A percentile compares a stretch with the other conserved stretches of the same genome.
phyloP scores from a whole-genome alignment of 768 basidiomycete genomes.

The Harrya chromipes region DNA sequence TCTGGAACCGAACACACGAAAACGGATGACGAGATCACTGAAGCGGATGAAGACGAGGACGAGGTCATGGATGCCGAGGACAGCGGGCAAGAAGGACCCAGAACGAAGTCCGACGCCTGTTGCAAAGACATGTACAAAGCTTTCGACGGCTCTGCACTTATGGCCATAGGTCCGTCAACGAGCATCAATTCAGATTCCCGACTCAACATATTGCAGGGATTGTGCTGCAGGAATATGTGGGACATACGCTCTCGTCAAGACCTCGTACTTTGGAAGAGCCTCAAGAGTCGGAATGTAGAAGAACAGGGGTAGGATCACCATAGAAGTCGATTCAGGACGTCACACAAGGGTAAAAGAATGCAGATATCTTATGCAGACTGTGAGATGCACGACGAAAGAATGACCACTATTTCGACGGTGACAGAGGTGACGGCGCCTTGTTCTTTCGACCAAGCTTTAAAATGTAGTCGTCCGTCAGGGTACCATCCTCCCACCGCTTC shows the following conservation, averaged over 20 bases:
- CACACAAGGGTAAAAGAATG: constrained; percentile 1
- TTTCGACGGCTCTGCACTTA: constrained; percentile 68
- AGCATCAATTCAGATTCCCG: not conserved
- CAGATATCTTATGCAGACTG: constrained; percentile 1
- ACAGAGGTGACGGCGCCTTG: constrained; percentile 4
- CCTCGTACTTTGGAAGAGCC: not conserved
- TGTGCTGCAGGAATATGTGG: constrained; percentile 65
- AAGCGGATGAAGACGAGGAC: constrained; percentile 16
- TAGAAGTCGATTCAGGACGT: not conserved
- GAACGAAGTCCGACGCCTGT: constrained; percentile 5
- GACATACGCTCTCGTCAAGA: constrained; percentile 23
- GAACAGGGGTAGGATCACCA: not conserved
- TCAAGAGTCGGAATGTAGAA: constrained; percentile 6
- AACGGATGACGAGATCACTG: constrained; percentile 12
- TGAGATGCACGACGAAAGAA: not conserved
- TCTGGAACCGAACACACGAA: constrained; percentile 13
- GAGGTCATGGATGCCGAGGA: constrained; percentile 9
- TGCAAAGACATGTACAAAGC: constrained; percentile 68
- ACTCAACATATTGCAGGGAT: constrained; percentile 45
- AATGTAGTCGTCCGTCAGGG: constrained; percentile 44
- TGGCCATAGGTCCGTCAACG: constrained; percentile 58
- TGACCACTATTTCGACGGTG: constrained; percentile 11
- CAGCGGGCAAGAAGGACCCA: constrained; percentile 2
- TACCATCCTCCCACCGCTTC: constrained; percentile 83
- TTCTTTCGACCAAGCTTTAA: constrained; percentile 25